phyloP scores from a whole-genome alignment of 1,284 basidiomycete species.

The Rhodotorula sp. region DNA sequence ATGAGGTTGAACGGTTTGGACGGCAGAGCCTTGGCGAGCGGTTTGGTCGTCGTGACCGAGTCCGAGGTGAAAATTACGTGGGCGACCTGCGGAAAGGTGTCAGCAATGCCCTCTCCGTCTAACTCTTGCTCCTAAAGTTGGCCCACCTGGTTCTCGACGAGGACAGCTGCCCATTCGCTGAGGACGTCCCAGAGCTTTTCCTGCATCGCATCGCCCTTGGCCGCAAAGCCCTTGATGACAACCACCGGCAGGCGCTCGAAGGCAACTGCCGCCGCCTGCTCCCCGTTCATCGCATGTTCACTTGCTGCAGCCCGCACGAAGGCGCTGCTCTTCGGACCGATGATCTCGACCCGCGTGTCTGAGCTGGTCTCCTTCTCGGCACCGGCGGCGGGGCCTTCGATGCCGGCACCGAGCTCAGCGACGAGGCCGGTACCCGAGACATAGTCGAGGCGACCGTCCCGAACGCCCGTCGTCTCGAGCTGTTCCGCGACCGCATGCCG shows the following conservation, averaged over 20 bases:
- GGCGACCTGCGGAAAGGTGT: conserved; percentile 59
- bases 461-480: conserved; percentile 24
- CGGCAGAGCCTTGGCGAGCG: conserved; percentile 75
- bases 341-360: conserved; percentile 16
- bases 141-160: conserved; percentile 73
- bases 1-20: conserved; percentile 79
- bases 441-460: conserved; percentile 76
- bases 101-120: neutral
- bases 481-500: conserved; percentile 41
- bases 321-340: conserved; percentile 26
- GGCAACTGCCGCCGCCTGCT: conserved; percentile 48
- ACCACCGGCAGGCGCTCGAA: conserved; percentile 76
- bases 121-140: neutral
- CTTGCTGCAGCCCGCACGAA: conserved; percentile 6
- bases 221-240: conserved; percentile 57
- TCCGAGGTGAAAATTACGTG: conserved; percentile 91
- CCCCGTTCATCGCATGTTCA: neutral
- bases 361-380: neutral
- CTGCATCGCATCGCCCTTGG: conserved; percentile 62
- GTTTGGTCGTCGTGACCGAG: conserved; percentile 81
- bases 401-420: conserved; percentile 65
- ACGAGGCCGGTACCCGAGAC: conserved; percentile 79
- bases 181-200: conserved; percentile 75
- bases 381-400: conserved; percentile 32
- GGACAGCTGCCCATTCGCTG: conserved; percentile 78